Conservation (phyloP, 2,329 filamentous ascomycete species). For the Talaromyces albobiverticillius region DNA sequence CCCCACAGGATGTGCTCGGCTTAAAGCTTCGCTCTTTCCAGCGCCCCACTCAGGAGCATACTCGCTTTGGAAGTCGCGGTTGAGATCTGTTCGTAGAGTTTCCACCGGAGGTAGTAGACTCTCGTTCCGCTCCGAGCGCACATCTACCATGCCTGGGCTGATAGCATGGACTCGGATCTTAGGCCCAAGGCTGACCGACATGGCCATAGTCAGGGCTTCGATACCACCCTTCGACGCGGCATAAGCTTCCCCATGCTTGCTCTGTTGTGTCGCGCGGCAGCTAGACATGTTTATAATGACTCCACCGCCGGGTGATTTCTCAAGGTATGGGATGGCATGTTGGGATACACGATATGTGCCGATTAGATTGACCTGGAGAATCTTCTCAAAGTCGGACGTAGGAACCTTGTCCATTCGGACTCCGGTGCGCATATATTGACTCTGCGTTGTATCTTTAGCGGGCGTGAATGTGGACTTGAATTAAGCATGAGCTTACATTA, state of each 20-base stretch:
- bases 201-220: neutral
- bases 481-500: no score
- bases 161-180: conserved; percentile 1
- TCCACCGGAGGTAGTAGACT: neutral
- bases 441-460: neutral
- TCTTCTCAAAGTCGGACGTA: neutral
- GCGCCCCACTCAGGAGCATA: neutral
- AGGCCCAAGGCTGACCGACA: neutral
- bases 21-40: neutral
- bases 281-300: conserved; percentile 3
- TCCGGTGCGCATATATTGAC: neutral
- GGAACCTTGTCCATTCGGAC: neutral
- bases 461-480: no score
- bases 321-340: neutral
- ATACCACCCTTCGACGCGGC: neutral
- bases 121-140: neutral
- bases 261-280: neutral
- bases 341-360: neutral
- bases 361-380: neutral
- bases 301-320: neutral
- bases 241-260: neutral
- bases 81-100: neutral
- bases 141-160: neutral
- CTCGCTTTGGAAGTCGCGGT: neutral
- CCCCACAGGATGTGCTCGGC: neutral